Conservation (phyloP, 2,329 filamentous ascomycete species). For the Apiospora aurea region DNA sequence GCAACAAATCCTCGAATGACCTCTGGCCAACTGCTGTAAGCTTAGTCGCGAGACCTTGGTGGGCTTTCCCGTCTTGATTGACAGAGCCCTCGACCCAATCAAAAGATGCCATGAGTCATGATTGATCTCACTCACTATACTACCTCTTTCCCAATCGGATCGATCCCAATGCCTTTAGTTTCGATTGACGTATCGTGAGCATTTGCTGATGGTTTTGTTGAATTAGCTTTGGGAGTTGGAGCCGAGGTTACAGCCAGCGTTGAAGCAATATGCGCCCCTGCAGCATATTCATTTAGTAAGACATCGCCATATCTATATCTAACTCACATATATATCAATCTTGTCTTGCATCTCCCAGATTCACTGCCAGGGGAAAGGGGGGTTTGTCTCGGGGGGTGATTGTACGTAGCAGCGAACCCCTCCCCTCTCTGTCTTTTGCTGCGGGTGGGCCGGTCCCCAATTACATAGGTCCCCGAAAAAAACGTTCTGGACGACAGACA, state of each 20-base stretch:
- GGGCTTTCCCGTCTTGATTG: neutral
- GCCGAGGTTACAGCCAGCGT: neutral
- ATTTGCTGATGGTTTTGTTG: neutral
- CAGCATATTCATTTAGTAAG: neutral
- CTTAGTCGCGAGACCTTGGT: neutral
- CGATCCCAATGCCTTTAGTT: neutral
- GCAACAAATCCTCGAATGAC: neutral
- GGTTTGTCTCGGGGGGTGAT: neutral
- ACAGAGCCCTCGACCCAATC: neutral
- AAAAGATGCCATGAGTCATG: conserved; percentile 14
- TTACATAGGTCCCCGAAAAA: conserved; percentile 13
- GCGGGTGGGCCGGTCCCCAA: conserved; percentile 4
- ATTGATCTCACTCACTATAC: neutral
- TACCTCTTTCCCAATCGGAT: neutral
- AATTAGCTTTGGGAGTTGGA: neutral
- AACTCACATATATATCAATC: neutral
- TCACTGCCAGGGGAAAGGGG: conserved; percentile 8
- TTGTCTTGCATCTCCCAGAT: neutral
- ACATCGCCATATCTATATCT: too few species aligned
- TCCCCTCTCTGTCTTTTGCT: neutral
- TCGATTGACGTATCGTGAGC: neutral
- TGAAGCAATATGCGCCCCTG: neutral
- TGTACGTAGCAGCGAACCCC: neutral
- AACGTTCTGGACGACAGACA: conserved; percentile 6
- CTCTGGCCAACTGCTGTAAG: neutral